phyloP scores from a whole-genome alignment of 495 filamentous ascomycete genomes.

The Pseudoneurospora amorphoporcata region DNA sequence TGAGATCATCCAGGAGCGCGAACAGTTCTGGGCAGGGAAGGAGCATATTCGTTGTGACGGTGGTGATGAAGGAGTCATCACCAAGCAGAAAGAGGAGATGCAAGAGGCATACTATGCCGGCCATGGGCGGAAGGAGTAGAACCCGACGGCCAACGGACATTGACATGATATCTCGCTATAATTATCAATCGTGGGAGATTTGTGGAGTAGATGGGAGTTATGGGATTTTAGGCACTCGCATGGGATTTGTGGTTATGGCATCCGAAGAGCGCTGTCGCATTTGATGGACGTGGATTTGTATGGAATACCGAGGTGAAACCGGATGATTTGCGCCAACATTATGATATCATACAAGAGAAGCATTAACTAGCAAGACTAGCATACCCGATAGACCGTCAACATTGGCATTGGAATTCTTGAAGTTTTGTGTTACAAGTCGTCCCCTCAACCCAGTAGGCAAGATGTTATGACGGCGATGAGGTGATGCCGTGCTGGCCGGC shows the following conservation, averaged over 20 bases:
- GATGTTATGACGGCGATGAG: not conserved
- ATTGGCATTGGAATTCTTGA: not conserved
- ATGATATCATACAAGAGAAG: not conserved
- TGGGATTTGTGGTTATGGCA: not conserved
- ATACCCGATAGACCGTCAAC: not conserved
- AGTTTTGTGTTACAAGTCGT: not conserved
- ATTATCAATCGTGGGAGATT: not conserved
- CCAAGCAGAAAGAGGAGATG: constrained; percentile 21
- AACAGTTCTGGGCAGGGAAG: constrained; percentile 55
- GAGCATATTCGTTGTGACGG: constrained; percentile 32
- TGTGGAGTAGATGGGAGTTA: not conserved
- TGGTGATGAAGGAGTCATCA: constrained; percentile 29
- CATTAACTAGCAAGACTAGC: not conserved
- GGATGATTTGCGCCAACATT: not conserved
- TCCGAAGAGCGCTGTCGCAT: not conserved
- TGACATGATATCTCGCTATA: not conserved
- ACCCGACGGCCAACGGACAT: constrained; percentile 2
- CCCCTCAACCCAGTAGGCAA: not conserved
- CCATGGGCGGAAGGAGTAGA: constrained; percentile 12
- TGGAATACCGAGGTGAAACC: not conserved
- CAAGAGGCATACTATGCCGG: constrained; percentile 33
- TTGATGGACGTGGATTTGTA: not conserved
- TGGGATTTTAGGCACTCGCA: not conserved
- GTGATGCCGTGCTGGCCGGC: not conserved
- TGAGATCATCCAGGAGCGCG: constrained; percentile 65